phyloP scores from a whole-genome alignment of 768 basidiomycete genomes.

The Leccinum uliginosum region DNA sequence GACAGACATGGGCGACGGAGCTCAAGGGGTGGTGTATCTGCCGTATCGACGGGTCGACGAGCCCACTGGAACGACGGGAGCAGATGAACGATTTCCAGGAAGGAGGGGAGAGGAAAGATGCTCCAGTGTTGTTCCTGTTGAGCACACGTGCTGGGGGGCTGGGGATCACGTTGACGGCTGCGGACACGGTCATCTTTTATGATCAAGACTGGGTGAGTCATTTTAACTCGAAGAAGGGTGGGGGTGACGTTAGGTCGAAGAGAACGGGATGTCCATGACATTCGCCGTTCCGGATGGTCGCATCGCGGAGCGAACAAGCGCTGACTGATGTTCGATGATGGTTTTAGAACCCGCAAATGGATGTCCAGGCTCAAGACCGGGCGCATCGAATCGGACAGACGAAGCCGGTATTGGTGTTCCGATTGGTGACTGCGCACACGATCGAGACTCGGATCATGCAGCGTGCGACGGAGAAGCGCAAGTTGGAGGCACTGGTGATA shows the following conservation, averaged over 20 bases:
- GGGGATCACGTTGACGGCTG: conserved; percentile 91
- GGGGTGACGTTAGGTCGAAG: neutral
- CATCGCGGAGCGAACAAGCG: neutral
- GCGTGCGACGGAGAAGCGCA: conserved; percentile 79
- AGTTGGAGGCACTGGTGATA: conserved; percentile 93
- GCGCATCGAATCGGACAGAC: conserved; percentile 97
- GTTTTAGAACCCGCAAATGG: conserved; percentile 87
- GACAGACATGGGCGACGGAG: conserved; percentile 70
- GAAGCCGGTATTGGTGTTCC: conserved; percentile 83
- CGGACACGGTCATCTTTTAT: conserved; percentile 28
- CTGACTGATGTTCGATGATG: conserved; percentile 1
- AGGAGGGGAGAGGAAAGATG: conserved; percentile 54
- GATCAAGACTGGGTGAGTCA: conserved; percentile 24
- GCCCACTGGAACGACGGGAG: conserved; percentile 74
- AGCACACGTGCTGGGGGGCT: conserved; percentile 95
- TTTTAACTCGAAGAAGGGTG: neutral
- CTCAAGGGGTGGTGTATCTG: conserved; percentile 81
- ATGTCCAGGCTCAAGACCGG: conserved; percentile 91
- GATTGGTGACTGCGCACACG: conserved; percentile 82
- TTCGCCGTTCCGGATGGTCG: neutral
- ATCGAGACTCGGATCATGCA: conserved; percentile 92
- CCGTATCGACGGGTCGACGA: conserved; percentile 87
- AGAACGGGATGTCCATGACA: neutral
- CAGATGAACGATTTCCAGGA: conserved; percentile 85
- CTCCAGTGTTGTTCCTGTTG: conserved; percentile 76